Conservation (phyloP, 371 early-diverging fungal species). For the Batrachochytrium dendrobatidis region DNA sequence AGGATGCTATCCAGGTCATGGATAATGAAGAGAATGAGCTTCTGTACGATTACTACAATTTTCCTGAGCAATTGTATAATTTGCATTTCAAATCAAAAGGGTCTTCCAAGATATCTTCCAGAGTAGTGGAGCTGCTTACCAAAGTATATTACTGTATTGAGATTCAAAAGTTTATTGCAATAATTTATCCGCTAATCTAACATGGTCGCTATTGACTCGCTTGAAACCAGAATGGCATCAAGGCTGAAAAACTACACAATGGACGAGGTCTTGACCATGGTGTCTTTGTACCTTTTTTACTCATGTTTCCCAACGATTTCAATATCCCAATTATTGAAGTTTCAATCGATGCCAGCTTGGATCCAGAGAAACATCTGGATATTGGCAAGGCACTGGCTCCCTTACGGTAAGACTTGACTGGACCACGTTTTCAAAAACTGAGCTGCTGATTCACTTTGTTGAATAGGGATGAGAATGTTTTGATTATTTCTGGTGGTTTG, state of each 20-base stretch:
- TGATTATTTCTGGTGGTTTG: conserved; percentile 32
- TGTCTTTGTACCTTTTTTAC: conserved; percentile 35
- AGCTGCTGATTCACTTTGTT: no score
- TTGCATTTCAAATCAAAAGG: conserved; percentile 33
- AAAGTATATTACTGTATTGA: no score
- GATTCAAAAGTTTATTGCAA: no score
- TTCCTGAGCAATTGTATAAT: conserved; percentile 36
- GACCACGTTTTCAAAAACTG: no score
- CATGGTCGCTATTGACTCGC: no score
- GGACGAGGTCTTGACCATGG: conserved; percentile 43
- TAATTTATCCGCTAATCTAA: no score
- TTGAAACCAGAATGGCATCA: no score
- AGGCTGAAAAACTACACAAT: neutral
- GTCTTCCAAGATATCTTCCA: conserved; percentile 21
- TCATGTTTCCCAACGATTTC: conserved; percentile 10
- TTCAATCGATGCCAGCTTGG: conserved; percentile 17
- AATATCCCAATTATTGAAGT: conserved; percentile 30
- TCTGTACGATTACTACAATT: conserved; percentile 41
- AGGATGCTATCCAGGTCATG: conserved; percentile 8
- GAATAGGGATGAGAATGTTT: conserved; percentile 27
- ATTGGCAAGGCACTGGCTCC: conserved; percentile 23
- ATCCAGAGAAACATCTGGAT: conserved; percentile 17
- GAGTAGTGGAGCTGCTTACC: conserved; percentile 18
- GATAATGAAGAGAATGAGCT: conserved; percentile 16
- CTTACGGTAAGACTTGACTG: conserved; percentile 11